phyloP scores from a whole-genome alignment of 2,329 filamentous ascomycete species.

The Lecanosticta acicola region DNA sequence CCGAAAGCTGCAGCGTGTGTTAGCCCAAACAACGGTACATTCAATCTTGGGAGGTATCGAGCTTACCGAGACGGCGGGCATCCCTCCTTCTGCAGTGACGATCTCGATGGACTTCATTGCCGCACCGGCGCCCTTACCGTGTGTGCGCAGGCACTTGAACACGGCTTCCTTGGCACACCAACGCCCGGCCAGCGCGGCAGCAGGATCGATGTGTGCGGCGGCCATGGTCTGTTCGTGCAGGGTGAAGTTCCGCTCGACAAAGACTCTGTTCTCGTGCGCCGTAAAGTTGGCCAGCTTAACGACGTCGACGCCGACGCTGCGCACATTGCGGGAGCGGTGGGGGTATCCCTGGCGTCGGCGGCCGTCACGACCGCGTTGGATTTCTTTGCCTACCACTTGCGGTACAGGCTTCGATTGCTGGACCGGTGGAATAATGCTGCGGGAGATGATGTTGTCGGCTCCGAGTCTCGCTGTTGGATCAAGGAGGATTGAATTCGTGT shows the following conservation, averaged over 20 bases:
- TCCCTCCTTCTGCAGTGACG: conserved; percentile 68
- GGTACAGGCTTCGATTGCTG: too few species aligned
- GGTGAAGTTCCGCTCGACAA: conserved; percentile 90
- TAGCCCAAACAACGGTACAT: neutral
- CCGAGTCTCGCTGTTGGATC: too few species aligned
- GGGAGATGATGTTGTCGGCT: too few species aligned
- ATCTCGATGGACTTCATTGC: conserved; percentile 92
- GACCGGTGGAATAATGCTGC: too few species aligned
- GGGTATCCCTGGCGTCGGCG: too few species aligned
- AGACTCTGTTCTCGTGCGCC: conserved; percentile 85
- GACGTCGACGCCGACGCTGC: conserved; percentile 87
- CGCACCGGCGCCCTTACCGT: conserved; percentile 78
- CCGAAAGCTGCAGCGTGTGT: neutral
- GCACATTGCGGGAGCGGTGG: too few species aligned
- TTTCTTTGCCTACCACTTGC: too few species aligned
- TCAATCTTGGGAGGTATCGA: neutral
- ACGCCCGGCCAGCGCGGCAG: conserved; percentile 82
- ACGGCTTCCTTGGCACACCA: conserved; percentile 98
- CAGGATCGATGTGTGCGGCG: conserved; percentile 67
- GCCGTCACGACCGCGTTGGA: too few species aligned
- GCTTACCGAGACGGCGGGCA: conserved; percentile 75
- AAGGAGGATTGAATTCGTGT: too few species aligned
- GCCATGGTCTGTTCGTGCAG: conserved; percentile 75
- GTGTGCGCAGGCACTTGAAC: conserved; percentile 89
- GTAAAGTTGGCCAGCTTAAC: conserved; percentile 80